phyloP scores from a whole-genome alignment of 768 basidiomycete species.

The Lactarius quietus region DNA sequence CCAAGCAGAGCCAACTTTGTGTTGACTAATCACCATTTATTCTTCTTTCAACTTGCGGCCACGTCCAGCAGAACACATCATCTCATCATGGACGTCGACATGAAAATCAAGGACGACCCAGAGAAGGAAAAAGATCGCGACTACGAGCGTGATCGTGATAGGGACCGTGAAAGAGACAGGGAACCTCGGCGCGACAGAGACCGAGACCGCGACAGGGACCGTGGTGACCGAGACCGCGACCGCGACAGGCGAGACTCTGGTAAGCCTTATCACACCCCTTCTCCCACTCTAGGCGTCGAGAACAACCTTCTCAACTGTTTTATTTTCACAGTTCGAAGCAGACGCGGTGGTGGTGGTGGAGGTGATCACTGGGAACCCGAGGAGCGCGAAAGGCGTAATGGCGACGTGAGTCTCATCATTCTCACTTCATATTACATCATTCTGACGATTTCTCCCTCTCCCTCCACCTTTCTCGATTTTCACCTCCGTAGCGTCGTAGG shows the following conservation, averaged over 20 bases:
- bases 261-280: constrained; percentile 31
- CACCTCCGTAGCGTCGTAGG: constrained; percentile 18
- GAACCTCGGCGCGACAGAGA: constrained; percentile 48
- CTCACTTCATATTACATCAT: not conserved
- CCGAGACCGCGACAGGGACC: constrained; percentile 36
- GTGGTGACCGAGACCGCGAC: constrained; percentile 37
- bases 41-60: not conserved
- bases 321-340: constrained; percentile 41
- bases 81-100: constrained; percentile 68
- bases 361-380: constrained; percentile 86
- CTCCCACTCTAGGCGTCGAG: not conserved
- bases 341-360: constrained; percentile 38
- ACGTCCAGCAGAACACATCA: not conserved
- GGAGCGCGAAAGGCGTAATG: constrained; percentile 54
- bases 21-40: not conserved
- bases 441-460: constrained; percentile 1
- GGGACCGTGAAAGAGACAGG: constrained; percentile 46
- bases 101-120: constrained; percentile 71
- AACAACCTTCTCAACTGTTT: constrained; percentile 27
- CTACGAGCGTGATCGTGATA: constrained; percentile 41
- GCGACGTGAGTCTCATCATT: constrained; percentile 47
- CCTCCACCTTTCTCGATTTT: not conserved
- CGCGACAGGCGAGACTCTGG: constrained; percentile 56
- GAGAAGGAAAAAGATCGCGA: constrained; percentile 58
- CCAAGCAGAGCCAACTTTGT: constrained; percentile 3